These are phyloP conservation scores for Yamadazyma takamatsuzukensis DNA, from an alignment of 805 yeast genomes.

Conservation along the genomic window DNA sequence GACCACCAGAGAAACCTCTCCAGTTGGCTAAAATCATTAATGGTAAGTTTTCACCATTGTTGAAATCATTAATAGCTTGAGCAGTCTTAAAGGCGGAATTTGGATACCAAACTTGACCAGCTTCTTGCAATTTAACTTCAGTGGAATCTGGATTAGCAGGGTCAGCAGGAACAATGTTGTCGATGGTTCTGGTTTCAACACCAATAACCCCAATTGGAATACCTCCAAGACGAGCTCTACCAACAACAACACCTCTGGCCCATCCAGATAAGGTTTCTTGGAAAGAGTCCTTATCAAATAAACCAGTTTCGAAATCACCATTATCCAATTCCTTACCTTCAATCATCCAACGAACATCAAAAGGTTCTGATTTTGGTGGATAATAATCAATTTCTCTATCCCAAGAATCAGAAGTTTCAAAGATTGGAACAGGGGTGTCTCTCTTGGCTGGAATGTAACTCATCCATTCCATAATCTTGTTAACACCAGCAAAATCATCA, in stretches of 20 bases:
- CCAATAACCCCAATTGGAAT: slow-evolving; percentile 98
- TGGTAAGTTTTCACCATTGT: slow-evolving; percentile 97
- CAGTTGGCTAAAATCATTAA: slow-evolving; percentile 97
- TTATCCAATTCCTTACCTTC: slow-evolving; percentile 71
- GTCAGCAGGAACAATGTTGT: slow-evolving; percentile 92
- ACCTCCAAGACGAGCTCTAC: slow-evolving; percentile 98
- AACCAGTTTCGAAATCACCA: slow-evolving; percentile 76
- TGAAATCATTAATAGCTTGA: slow-evolving; percentile 96
- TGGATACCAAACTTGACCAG: slow-evolving; percentile 99
- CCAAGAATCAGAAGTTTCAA: slow-evolving; percentile 83
- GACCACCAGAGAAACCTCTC: slow-evolving; percentile 99
- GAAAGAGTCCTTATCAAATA: slow-evolving; percentile 91
- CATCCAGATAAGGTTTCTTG: slow-evolving; percentile 96
- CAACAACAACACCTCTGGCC: slow-evolving; percentile 98
- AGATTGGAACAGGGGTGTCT: slow-evolving; percentile 84
- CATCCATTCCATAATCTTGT: slow-evolving; percentile 92
- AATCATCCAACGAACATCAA: slow-evolving; percentile 94
- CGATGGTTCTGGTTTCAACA: slow-evolving; percentile 88
- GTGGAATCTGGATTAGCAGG: slow-evolving; percentile 97
- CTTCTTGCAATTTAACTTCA: slow-evolving; percentile 83
- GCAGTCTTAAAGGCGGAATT: slow-evolving; percentile 99
- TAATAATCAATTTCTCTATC: slow-evolving; percentile 84
- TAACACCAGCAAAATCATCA: slow-evolving; percentile 95
- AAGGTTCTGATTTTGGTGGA: slow-evolving; percentile 69
- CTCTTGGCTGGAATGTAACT: slow-evolving; percentile 91